phyloP scores from a whole-genome alignment of 2,329 filamentous ascomycete species.

The Aspergillus sp. region DNA sequence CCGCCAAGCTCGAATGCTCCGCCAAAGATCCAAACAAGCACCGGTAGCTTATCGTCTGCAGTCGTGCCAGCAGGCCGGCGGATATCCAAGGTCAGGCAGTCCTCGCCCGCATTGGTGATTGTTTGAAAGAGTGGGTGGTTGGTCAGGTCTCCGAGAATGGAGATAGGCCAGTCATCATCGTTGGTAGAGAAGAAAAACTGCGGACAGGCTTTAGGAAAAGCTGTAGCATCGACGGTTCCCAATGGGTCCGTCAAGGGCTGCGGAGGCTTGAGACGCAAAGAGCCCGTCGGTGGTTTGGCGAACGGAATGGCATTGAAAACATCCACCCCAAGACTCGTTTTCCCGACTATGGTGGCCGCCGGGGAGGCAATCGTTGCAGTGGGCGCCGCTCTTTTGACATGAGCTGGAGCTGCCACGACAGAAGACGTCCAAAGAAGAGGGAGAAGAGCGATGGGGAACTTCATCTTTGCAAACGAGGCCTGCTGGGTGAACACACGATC shows the following conservation, averaged over 20 bases:
- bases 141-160: slow-evolving; percentile 57
- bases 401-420: slow-evolving; percentile 1
- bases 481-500: background rate
- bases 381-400: slow-evolving; percentile 3
- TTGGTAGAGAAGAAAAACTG: slow-evolving; percentile 68
- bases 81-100: slow-evolving; percentile 67
- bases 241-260: slow-evolving; percentile 61
- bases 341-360: slow-evolving; percentile 56
- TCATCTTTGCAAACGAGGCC: slow-evolving; percentile 1
- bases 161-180: slow-evolving; percentile 44
- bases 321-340: slow-evolving; percentile 56
- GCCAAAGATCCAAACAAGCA: slow-evolving; percentile 73
- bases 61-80: slow-evolving; percentile 62
- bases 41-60: slow-evolving; percentile 62
- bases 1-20: slow-evolving; percentile 60
- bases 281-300: slow-evolving; percentile 69
- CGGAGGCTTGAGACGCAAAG: slow-evolving; percentile 71
- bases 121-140: slow-evolving; percentile 63
- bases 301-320: slow-evolving; percentile 77
- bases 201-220: slow-evolving; percentile 66
- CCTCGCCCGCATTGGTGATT: slow-evolving; percentile 61
- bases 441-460: background rate
- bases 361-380: background rate
- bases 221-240: slow-evolving; percentile 66
- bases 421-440: background rate